Percentiles rank a stretch among this genome's conserved stretches.
Conservation (phyloP, 805 yeast genomes). For the Phaffomyces opuntiae region DNA sequence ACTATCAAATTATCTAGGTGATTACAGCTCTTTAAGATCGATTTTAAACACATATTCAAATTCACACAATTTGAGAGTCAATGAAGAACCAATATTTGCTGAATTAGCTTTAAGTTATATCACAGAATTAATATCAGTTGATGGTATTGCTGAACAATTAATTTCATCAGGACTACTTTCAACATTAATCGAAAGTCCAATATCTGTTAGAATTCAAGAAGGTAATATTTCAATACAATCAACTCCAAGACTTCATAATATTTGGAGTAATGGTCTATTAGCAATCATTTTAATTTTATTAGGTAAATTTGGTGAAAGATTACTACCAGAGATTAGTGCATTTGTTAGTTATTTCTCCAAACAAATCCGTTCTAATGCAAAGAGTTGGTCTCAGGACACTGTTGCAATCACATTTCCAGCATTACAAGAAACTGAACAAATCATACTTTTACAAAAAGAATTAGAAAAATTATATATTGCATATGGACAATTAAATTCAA, state of each 20-base stretch:
- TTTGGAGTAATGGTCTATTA: constrained; percentile 85
- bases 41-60: constrained; percentile 61
- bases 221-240: constrained; percentile 52
- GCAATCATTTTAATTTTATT: constrained; percentile 57
- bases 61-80: constrained; percentile 52
- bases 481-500: constrained; percentile 31
- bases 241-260: constrained; percentile 53
- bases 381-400: constrained; percentile 61
- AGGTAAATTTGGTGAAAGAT: constrained; percentile 53
- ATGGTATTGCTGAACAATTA: constrained; percentile 58
- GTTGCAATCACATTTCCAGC: constrained; percentile 40
- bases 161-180: constrained; percentile 58
- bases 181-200: constrained; percentile 65
- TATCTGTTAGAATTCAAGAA: constrained; percentile 56
- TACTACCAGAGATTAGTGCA: constrained; percentile 57
- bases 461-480: constrained; percentile 47
- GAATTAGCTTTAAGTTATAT: constrained; percentile 64
- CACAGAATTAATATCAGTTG: constrained; percentile 57
- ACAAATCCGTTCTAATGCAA: constrained; percentile 58
- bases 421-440: constrained; percentile 61
- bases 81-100: constrained; percentile 63
- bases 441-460: constrained; percentile 56
- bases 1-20: constrained; percentile 45
- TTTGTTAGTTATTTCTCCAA: constrained; percentile 56
- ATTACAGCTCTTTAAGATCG: constrained; percentile 54